Evolutionary conservation across 2,329 filamentous ascomycete species (phyloP).

Genomic region (Nakataea oryzae): DNA sequence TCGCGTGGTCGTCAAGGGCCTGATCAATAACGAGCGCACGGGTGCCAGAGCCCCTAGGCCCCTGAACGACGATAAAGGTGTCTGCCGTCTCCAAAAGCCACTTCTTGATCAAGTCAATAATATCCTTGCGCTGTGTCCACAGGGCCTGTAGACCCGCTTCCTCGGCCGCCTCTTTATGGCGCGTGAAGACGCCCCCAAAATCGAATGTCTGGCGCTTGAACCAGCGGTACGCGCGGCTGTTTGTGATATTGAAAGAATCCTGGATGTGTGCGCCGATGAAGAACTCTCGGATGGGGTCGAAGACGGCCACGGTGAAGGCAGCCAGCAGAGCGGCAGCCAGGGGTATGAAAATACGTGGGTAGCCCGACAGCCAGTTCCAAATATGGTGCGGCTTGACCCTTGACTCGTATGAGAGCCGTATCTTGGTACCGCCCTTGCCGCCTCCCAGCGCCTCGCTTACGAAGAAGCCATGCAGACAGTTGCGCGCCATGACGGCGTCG

Average conservation of each 20-base stretch:
- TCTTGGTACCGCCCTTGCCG: constrained; percentile 61
- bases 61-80: constrained; percentile 90
- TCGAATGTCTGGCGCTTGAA: constrained; percentile 63
- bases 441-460: constrained; percentile 61
- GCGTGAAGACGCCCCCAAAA: constrained; percentile 45
- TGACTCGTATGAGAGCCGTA: constrained; percentile 77
- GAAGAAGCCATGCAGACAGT: constrained; percentile 80
- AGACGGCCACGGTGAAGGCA: constrained; percentile 74
- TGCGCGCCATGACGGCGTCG: constrained; percentile 78
- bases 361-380: constrained; percentile 76
- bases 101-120: constrained; percentile 71
- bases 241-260: constrained; percentile 60
- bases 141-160: constrained; percentile 66
- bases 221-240: constrained; percentile 70
- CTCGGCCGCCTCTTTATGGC: constrained; percentile 39
- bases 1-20: constrained; percentile 62
- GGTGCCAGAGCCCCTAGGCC: constrained; percentile 85
- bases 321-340: constrained; percentile 71
- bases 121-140: constrained; percentile 75
- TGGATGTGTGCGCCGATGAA: constrained; percentile 87
- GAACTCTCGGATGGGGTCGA: constrained; percentile 89
- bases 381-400: constrained; percentile 68
- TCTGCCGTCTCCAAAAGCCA: constrained; percentile 85
- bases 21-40: constrained; percentile 79
- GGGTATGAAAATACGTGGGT: constrained; percentile 83